A percentile compares a stretch with the other conserved stretches of the same genome.
Evolutionary conservation across 2,329 filamentous ascomycete species (phyloP).

Genomic region (Beauveria caledonica): DNA sequence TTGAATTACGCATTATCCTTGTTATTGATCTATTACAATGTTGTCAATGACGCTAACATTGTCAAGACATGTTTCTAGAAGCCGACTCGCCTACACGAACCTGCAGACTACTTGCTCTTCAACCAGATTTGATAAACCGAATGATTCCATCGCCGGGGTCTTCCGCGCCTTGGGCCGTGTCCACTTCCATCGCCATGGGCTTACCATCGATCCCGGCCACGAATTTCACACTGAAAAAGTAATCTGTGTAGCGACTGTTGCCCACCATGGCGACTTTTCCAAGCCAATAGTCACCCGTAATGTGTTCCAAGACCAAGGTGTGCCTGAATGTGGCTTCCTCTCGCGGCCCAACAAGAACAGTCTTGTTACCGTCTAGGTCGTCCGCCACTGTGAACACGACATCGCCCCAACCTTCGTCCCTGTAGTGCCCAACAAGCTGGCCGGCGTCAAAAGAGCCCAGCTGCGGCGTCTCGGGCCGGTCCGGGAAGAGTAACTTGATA

Average conservation of each 20-base stretch:
- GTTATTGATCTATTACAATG: neutral
- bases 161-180: neutral
- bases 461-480: constrained; percentile 1
- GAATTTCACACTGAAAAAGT: neutral
- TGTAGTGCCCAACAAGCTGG: constrained; percentile 7
- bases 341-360: constrained; percentile 3
- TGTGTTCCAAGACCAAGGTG: constrained; percentile 3
- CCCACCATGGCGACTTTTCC: neutral
- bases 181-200: neutral
- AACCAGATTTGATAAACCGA: neutral
- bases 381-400: neutral
- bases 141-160: neutral
- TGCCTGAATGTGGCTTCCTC: neutral
- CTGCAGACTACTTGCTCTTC: neutral
- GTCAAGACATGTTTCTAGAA: neutral
- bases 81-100: neutral
- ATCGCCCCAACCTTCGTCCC: constrained; percentile 5
- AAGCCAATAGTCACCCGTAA: constrained; percentile 11
- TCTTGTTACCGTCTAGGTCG: neutral
- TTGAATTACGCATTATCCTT: constrained; percentile 9
- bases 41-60: constrained; percentile 1
- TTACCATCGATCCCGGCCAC: constrained; percentile 2
- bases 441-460: neutral
- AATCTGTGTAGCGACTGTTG: neutral
- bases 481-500: neutral